Conservation (phyloP, 371 early-diverging fungal species). For the Phascolomyces articulosus region DNA sequence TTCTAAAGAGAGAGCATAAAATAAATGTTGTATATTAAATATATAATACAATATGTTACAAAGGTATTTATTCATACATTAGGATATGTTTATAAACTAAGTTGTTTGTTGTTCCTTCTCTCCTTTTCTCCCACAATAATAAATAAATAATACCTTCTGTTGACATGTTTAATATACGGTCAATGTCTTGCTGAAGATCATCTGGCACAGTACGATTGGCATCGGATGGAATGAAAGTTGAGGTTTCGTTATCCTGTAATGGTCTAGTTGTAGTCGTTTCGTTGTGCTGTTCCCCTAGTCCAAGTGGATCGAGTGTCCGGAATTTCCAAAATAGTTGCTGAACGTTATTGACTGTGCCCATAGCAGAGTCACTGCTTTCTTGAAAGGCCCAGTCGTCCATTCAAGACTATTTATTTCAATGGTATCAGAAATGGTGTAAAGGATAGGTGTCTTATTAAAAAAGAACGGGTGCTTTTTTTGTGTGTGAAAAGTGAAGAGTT, state of each 20-base stretch:
- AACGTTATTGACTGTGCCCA: constrained; percentile 21
- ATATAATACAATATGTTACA: too few relatives aligned
- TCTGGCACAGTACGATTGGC: constrained; percentile 18
- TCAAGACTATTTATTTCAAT: not conserved
- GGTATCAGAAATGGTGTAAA: constrained; percentile 1
- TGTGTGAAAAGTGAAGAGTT: too few relatives aligned
- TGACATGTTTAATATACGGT: constrained; percentile 27
- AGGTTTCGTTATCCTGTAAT: not conserved
- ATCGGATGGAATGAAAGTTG: not conserved
- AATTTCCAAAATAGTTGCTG: constrained; percentile 24
- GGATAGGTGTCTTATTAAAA: not conserved
- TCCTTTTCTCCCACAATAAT: not conserved
- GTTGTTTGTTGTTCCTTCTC: not conserved
- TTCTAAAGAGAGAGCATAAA: too few relatives aligned
- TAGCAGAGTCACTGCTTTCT: constrained; percentile 18
- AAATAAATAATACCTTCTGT: constrained; percentile 8
- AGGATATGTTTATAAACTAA: not conserved
- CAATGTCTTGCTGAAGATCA: constrained; percentile 32
- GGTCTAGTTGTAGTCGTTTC: not conserved
- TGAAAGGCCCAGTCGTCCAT: constrained; percentile 25
- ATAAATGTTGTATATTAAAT: not conserved
- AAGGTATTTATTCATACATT: too few relatives aligned
- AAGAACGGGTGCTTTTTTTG: too few relatives aligned
- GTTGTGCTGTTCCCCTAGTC: constrained; percentile 10
- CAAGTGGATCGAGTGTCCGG: constrained; percentile 15